Evolutionary conservation across 2,329 filamentous ascomycete species (phyloP), one percentile per base, ranked within the genome.

Genomic region (Hypoxylon sp.): DNA sequence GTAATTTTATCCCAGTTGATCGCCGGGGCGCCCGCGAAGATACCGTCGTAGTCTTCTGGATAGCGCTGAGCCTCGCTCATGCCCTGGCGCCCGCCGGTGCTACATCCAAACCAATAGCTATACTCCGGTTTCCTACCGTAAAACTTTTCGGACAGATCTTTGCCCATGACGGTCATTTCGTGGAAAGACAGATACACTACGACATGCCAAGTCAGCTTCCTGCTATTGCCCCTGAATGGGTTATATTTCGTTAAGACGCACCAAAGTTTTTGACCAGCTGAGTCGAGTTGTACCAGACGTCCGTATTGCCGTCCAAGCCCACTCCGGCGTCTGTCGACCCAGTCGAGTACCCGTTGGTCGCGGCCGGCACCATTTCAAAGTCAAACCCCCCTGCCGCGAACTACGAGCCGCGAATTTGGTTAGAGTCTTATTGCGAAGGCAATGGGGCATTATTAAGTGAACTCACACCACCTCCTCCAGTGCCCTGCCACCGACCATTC

Each of bases 31-130:
- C 78, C 80, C 6, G 82, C 83, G 5, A 84, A 73, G 39, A 87
- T 81, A 19, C 85, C 85, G 65, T 87, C 83, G 64, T 85, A 87
- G 60, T 86, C 84, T 7, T 83, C 76, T 0, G 85, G 85, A 68
- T 82, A 87, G 16, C 78, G 73, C 70, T 87, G 81, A 2, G 83
- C 81, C 47, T 83, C 79, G 67, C 82, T 83, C 27, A 85, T 72
- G 14, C 85, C 86, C 74, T 88, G 85, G 0, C 85, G 77, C 1
- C 86, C 86, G 25, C 86, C 86, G 0, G 83, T 85, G 1, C 82
- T 85, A 72, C 85, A 87, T 27, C 85, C 86, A 47, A 80, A 78
- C 72, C 81, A 87, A 73, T 87, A 87, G n/a, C 80, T 83, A 71
- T 83, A 84, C 1, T 76, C 73, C 1, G 80, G 78, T 0, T 75